Evolutionary conservation across 2,329 filamentous ascomycete genomes (phyloP).

Genomic region (Diaporthe vaccinii): DNA sequence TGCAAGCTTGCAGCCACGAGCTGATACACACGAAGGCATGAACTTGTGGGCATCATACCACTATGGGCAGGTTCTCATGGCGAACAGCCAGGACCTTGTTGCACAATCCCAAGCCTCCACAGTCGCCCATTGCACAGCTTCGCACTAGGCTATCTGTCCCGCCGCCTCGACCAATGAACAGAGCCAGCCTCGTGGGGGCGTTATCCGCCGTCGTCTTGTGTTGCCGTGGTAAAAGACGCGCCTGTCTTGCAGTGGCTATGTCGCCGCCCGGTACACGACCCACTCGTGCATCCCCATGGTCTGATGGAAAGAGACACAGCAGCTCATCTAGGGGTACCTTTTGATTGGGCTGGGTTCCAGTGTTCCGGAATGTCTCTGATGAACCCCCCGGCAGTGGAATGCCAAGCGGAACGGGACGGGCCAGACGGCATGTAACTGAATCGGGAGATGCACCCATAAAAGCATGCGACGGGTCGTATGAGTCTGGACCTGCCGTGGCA

Average conservation of each 20-base stretch:
- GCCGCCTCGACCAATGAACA: slow-evolving; percentile 6
- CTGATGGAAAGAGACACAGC: slow-evolving; percentile 15
- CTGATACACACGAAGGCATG: slow-evolving; percentile 19
- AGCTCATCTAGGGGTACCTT: neutral
- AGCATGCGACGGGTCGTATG: slow-evolving; percentile 28
- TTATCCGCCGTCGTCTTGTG: neutral
- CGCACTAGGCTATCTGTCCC: neutral
- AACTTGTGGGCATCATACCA: slow-evolving; percentile 8
- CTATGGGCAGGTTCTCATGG: slow-evolving; percentile 4
- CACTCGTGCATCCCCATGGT: slow-evolving; percentile 13
- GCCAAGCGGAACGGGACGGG: slow-evolving; percentile 19
- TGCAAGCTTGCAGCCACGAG: neutral
- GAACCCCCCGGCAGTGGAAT: slow-evolving; percentile 12
- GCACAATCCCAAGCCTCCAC: neutral
- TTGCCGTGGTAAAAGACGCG: neutral
- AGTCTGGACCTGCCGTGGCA: slow-evolving; percentile 5
- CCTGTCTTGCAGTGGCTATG: neutral
- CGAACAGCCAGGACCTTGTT: neutral
- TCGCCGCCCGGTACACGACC: slow-evolving; percentile 8
- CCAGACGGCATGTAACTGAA: slow-evolving; percentile 33
- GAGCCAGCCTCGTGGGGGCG: slow-evolving; percentile 4
- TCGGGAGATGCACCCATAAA: slow-evolving; percentile 24
- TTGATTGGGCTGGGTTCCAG: neutral
- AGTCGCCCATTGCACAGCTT: neutral
- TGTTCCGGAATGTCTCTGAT: slow-evolving; percentile 24